Evolutionary conservation across 352 stramenopile genomes (phyloP), one percentile per base, ranked within the genome.

Genomic region (Pelagophyceae sp.): DNA sequence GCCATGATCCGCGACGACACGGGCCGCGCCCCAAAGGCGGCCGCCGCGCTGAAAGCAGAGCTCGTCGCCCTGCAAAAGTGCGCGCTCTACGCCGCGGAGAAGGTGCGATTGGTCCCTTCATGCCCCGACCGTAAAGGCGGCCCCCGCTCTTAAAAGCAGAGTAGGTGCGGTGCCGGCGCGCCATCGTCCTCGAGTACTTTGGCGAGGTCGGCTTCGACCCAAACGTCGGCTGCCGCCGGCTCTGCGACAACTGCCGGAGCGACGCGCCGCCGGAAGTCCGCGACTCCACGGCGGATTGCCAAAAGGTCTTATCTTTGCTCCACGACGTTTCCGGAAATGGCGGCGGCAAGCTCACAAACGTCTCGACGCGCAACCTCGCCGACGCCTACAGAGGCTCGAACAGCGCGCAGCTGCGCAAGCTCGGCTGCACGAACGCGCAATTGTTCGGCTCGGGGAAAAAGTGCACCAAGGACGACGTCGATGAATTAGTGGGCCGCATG

Each of bases 181-280:
- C 85, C 23, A 83, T 94, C 76, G 88, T 96, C 76, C 83, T 95
- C n/a, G 80, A 91, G 80, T 93, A 95, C 81, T 97, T 97, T 82
- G 91, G 90, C 29, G 91, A 97, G 82, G 3, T 5, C 6, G 79
- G 74, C 20, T 96, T 96, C 79, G 81, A 90, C 63, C 79, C 82
- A 20, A 60, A 75, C 33, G 81, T 85, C 38, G 64, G 64, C 3
- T 97, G 92, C 84, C 85, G 84, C 29, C 81, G 85, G 33, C 94
- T 90, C 38, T 97, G 92, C 82, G 92, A 97, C 81, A 96, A 96
- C 82, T 97, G 92, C 80, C 82, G 81, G 79, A 64, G 72, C 35
- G 84, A 83, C 38, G 76, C 75, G 61, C 64, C 82, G 35, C 54
- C 80, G 5, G 86, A 90, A 32, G 78, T 40, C 33, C 72, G 81